These are phyloP conservation scores for Metschnikowia gruessii DNA, from an alignment of 805 yeast genomes.

Conservation along the genomic window DNA sequence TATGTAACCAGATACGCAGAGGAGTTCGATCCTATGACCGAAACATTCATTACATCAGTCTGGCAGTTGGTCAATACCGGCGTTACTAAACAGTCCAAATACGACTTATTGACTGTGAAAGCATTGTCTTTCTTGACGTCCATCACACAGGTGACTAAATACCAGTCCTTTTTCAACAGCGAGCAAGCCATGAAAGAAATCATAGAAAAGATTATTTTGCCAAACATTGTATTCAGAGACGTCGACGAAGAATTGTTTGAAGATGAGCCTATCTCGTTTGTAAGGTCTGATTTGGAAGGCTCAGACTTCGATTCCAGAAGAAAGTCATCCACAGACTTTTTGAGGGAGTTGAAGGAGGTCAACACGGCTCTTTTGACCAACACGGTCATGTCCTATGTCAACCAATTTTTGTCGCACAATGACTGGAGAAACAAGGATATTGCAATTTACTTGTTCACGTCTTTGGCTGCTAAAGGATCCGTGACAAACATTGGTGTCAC, in stretches of 20 bases:
- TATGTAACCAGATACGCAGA: slow-evolving; percentile 92
- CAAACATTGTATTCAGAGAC: slow-evolving; percentile 82
- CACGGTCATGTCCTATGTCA: slow-evolving; percentile 70
- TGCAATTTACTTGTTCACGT: slow-evolving; percentile 79
- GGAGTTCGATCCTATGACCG: slow-evolving; percentile 75
- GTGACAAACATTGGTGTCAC: slow-evolving; percentile 85
- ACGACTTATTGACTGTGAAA: slow-evolving; percentile 79
- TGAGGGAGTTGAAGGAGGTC: slow-evolving; percentile 79
- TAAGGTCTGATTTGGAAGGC: slow-evolving; percentile 92
- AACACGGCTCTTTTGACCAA: slow-evolving; percentile 72
- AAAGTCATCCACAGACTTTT: slow-evolving; percentile 87
- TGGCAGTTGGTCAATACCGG: slow-evolving; percentile 67
- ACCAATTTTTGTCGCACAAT: slow-evolving; percentile 51
- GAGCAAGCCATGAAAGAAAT: slow-evolving; percentile 65
- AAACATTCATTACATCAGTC: slow-evolving; percentile 72
- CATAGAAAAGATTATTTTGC: slow-evolving; percentile 79
- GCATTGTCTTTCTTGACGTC: slow-evolving; percentile 80
- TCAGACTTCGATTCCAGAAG: slow-evolving; percentile 91
- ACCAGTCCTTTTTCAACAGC: slow-evolving; percentile 49
- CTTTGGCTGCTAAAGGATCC: slow-evolving; percentile 88
- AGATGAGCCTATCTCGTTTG: slow-evolving; percentile 94
- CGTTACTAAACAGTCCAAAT: slow-evolving; percentile 68
- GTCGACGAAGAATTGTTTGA: slow-evolving; percentile 91
- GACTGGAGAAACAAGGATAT: slow-evolving; percentile 88
- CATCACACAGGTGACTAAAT: slow-evolving; percentile 67